Evolutionary conservation across 2,329 filamentous ascomycete genomes (phyloP), one percentile per base, ranked within the genome.

Genomic region (Pestalotiopsis sp.): DNA sequence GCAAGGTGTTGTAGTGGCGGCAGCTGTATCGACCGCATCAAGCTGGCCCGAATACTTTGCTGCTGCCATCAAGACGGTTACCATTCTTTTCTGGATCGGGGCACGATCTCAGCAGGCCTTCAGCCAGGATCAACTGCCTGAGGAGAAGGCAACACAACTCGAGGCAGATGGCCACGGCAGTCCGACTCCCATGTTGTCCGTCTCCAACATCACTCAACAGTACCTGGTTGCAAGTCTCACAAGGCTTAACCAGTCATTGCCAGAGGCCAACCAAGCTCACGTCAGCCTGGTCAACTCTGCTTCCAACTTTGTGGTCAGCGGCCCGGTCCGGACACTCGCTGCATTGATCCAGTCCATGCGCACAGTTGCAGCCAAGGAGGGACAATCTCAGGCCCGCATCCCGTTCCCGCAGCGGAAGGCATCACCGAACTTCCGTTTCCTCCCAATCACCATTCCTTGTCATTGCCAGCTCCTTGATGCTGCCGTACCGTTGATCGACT

Each of bases 371-470:
- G 27, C 60, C 4, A 68, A 70, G 23, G 71, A 70, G 11, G 52
- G 62, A 13, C 75, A 78, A 7, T 66, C 68, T 7, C 75, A 79
- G 58, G 72, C 70, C 66, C 70, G 75, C n/a, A 68, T 77, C 9
- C 77, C 78, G 1, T 80, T 77, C 65, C 75, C 73, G 20, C 73
- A 75, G 27, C 75, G 81, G 56, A 79, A 77, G 57, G 69, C 27
- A 67, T 79, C 39, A 70, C 69, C 4, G 68, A 74, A 68, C 68
- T 69, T 69, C 2, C 45, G 64, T 1, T 83, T 82, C 59, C 72
- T 84, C 2, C 81, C 81, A 0, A 80, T 83, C 61, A 79, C 76
- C 31, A 77, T 79, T 1, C 79, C 82, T 0, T 83, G 82, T 60
- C 82, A 84, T 69, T 81, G 77, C 17, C 69, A 71, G 4, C 77